These are phyloP conservation scores for Rhododendron henanense DNA, from an alignment of 148 eudicot genomes.

Conservation along the genomic window DNA sequence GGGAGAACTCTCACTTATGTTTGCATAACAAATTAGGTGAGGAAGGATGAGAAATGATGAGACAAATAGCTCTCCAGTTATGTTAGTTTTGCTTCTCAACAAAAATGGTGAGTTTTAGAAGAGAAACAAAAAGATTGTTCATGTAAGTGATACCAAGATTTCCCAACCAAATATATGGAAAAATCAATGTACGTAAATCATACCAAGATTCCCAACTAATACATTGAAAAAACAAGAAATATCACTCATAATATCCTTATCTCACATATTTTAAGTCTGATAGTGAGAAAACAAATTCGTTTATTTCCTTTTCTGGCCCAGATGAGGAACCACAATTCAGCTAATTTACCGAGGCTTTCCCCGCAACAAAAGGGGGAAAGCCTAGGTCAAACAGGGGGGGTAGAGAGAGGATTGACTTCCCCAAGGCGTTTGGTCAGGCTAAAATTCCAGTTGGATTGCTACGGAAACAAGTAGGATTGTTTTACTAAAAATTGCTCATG, in stretches of 20 bases:
- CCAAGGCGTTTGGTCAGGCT: not conserved
- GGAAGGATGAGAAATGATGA: not conserved
- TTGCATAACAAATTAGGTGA: not conserved
- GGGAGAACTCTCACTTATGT: not conserved
- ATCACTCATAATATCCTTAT: not conserved
- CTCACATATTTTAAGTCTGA: not conserved
- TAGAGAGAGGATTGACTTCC: not conserved
- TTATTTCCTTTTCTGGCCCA: not conserved
- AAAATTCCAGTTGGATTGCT: not conserved
- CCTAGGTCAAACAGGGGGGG: not conserved
- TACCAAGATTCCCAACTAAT: not conserved
- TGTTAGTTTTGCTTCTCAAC: not conserved
- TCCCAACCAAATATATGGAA: not conserved
- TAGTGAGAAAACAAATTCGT: not conserved
- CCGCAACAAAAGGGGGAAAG: not conserved
- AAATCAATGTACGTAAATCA: not conserved
- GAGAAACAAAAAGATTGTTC: not conserved
- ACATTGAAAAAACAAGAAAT: not conserved
- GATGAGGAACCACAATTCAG: not conserved
- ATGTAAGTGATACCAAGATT: not conserved
- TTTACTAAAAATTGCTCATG: not conserved
- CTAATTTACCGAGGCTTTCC: not conserved
- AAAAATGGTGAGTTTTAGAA: not conserved
- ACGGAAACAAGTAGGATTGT: not conserved
- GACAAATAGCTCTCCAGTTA: not conserved